Evolutionary conservation across 2,329 filamentous ascomycete genomes (phyloP).

Genomic region (Spiromastix sp.): DNA sequence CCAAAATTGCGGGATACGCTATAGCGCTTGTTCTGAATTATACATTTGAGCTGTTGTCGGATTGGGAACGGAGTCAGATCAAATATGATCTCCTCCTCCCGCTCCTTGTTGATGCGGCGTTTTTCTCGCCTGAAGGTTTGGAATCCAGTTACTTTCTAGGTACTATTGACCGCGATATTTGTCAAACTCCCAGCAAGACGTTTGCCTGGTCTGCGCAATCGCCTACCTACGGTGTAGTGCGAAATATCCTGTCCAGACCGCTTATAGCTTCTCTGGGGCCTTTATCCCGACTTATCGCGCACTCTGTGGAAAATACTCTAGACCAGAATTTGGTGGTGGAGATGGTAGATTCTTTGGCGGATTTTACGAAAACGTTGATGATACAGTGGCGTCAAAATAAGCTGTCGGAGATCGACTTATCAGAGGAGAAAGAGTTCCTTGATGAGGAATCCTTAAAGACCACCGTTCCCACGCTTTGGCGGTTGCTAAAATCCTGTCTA

Average conservation of each 20-base stretch:
- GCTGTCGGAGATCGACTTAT: constrained; percentile 60
- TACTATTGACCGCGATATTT: constrained; percentile 57
- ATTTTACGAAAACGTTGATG: constrained; percentile 56
- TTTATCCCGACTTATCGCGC: constrained; percentile 51
- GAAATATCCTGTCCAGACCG: constrained; percentile 46
- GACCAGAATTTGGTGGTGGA: constrained; percentile 34
- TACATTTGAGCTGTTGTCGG: constrained; percentile 61
- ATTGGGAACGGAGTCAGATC: constrained; percentile 46
- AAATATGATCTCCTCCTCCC: constrained; percentile 63
- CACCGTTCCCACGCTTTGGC: constrained; percentile 65
- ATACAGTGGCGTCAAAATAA: constrained; percentile 66
- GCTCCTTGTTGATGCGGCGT: constrained; percentile 55
- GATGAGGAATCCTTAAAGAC: constrained; percentile 54
- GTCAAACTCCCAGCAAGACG: constrained; percentile 41
- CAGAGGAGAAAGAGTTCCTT: constrained; percentile 54
- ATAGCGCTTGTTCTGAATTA: constrained; percentile 67
- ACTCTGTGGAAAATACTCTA: constrained; percentile 48
- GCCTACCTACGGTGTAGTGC: constrained; percentile 46
- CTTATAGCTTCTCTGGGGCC: constrained; percentile 52
- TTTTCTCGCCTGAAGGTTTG: constrained; percentile 62
- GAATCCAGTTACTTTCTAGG: constrained; percentile 66
- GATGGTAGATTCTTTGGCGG: constrained; percentile 50
- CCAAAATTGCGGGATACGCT: constrained; percentile 39
- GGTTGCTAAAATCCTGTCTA: constrained; percentile 61
- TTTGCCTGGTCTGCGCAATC: constrained; percentile 58